Conservation (phyloP, 257 asterid genomes). For the Orobanche coerulescens region DNA sequence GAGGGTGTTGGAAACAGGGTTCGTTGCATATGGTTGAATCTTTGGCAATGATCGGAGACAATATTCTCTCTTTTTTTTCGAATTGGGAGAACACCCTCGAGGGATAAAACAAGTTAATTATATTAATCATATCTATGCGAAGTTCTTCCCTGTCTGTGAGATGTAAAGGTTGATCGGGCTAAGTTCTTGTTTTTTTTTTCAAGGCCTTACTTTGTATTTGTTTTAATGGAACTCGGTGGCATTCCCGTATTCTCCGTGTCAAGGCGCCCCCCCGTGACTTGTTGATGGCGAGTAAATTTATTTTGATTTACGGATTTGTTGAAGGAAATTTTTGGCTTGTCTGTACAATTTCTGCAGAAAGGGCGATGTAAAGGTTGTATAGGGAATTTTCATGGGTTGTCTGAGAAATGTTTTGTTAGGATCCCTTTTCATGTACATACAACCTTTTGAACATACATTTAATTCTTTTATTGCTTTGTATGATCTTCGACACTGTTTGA, state of each 20-base stretch:
- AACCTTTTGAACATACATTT: too few relatives aligned
- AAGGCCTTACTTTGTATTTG: conserved; percentile 8
- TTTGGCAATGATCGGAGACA: conserved; percentile 5
- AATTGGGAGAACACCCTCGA: not conserved
- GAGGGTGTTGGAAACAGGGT: conserved; percentile 12
- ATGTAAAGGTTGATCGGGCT: conserved; percentile 6
- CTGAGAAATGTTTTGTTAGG: not conserved
- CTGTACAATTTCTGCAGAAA: conserved; percentile 26
- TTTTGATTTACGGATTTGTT: conserved; percentile 11
- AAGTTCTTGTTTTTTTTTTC: not conserved
- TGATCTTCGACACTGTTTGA: too few relatives aligned
- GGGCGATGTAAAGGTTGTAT: conserved; percentile 16
- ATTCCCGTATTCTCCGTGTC: not conserved
- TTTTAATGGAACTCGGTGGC: not conserved
- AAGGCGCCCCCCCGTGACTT: too few relatives aligned
- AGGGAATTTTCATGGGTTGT: conserved; percentile 20
- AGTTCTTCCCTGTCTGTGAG: conserved; percentile 6
- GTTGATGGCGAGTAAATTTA: not conserved
- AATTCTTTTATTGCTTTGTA: too few relatives aligned
- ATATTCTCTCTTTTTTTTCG: not conserved
- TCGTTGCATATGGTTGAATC: conserved; percentile 3
- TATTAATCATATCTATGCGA: not conserved
- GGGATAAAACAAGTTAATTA: not conserved
- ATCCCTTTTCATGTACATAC: too few relatives aligned
- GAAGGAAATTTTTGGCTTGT: conserved; percentile 24